These are phyloP conservation scores for Yarrowia alimentaria DNA, from an alignment of 805 yeast species.

Conservation along the genomic window DNA sequence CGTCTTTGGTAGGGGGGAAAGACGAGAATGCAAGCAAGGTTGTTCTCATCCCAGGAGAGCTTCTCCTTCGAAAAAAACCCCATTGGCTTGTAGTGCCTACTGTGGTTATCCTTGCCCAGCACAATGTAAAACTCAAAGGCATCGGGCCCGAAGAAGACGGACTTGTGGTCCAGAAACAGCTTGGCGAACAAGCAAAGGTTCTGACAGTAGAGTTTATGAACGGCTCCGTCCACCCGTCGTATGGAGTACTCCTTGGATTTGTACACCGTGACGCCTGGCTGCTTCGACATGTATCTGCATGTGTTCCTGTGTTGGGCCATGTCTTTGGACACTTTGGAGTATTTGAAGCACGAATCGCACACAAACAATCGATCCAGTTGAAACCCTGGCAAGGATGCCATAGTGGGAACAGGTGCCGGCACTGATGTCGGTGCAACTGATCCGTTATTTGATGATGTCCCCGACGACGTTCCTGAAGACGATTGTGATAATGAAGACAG, in stretches of 20 bases:
- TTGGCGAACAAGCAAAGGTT: conserved; percentile 81
- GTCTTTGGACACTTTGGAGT: conserved; percentile 50
- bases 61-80: conserved; percentile 92
- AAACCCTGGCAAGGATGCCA: too few species aligned
- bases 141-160: conserved; percentile 76
- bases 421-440: conserved; percentile 12
- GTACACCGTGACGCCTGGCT: conserved; percentile 71
- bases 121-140: conserved; percentile 73
- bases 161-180: conserved; percentile 83
- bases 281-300: conserved; percentile 36
- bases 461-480: background rate
- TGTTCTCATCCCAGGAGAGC: conserved; percentile 71
- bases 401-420: too few species aligned
- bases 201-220: conserved; percentile 64
- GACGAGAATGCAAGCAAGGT: conserved; percentile 84
- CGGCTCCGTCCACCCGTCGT: conserved; percentile 63
- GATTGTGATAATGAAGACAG: background rate
- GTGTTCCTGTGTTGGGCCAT: conserved; percentile 49
- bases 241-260: conserved; percentile 57
- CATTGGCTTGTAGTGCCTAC: conserved; percentile 52
- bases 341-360: conserved; percentile 83
- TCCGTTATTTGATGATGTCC: conserved; percentile 1
- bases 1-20: conserved; percentile 89
- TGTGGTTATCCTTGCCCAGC: conserved; percentile 33
- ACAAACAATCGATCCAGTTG: conserved; percentile 53